Percentiles rank a stretch among this genome's conserved stretches.
These are phyloP conservation scores for Suillus variegatus DNA, from an alignment of 768 basidiomycete species.

Conservation along the genomic window DNA sequence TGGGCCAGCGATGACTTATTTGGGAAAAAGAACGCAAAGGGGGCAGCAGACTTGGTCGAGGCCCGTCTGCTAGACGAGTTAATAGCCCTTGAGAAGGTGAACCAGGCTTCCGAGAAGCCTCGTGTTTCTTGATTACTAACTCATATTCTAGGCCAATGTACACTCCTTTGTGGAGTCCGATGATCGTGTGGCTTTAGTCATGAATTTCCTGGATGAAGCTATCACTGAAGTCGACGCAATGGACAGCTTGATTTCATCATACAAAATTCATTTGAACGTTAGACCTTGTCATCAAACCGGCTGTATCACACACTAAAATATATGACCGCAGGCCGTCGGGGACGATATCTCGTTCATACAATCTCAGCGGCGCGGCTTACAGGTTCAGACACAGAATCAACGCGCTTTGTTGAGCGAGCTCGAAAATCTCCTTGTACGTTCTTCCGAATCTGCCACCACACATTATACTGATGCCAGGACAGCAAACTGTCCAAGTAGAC, in stretches of 20 bases:
- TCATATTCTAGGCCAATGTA: constrained; percentile 76
- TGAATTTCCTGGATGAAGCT: constrained; percentile 89
- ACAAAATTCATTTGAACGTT: constrained; percentile 96
- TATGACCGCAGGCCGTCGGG: constrained; percentile 68
- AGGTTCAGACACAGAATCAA: constrained; percentile 97
- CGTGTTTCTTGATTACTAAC: constrained; percentile 8
- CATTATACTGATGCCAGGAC: constrained; percentile 6
- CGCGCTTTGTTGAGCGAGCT: constrained; percentile 80
- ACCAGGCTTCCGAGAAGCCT: constrained; percentile 8
- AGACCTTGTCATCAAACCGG: constrained; percentile 28
- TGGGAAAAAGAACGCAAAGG: constrained; percentile 60
- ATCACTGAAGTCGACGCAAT: constrained; percentile 86
- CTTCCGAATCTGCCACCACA: not conserved
- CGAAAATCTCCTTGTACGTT: constrained; percentile 77
- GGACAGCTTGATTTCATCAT: constrained; percentile 86
- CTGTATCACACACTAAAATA: constrained; percentile 14
- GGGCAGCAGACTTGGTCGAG: constrained; percentile 90
- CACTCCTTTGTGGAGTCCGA: constrained; percentile 97
- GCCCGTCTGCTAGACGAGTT: constrained; percentile 87
- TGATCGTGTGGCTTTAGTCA: constrained; percentile 81
- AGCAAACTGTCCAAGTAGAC: constrained; percentile 97
- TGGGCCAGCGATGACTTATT: constrained; percentile 87
- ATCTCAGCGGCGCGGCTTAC: constrained; percentile 92
- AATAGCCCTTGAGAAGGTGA: constrained; percentile 89
- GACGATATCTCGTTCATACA: constrained; percentile 97